Evolutionary conservation across 2,329 filamentous ascomycete species (phyloP), one percentile per base, ranked within the genome.

Genomic region (Trichoderma gracile): DNA sequence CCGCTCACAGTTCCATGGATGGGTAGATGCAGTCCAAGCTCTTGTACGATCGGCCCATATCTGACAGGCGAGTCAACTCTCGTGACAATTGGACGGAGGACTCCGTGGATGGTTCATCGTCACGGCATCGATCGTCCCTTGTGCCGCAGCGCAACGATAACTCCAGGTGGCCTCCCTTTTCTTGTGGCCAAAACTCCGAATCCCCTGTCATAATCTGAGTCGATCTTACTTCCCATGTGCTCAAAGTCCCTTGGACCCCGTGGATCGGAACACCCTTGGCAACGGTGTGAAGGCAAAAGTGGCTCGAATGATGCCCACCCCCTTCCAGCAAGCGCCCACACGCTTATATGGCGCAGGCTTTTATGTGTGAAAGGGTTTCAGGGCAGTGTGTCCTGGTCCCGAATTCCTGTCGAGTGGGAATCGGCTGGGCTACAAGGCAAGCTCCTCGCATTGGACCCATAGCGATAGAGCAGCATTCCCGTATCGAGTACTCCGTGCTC

Each of bases 191-290:
- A 53, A 61, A 61, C 25, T 42, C 58, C 58, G 58, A 61, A 61
- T 57, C 52, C 61, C 61, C 61, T 43, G 53, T 60, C 55, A 45
- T 49, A 60, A 67, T 68, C 67, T 68, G 64, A 64, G 64, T 67
- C 66, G 64, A 68, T 68, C 67, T 67, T 53, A 66, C 66, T 67
- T 67, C 54, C 58, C 66, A 67, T 68, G 65, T 67, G 67, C 59
- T 50, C 54, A 58, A 52, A 46, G 23, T 27, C 56, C 30, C 49
- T 42, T 60, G 38, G 43, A n/a, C 40, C 62, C 57, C 57, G 33
- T 27, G 21, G 46, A 61, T 61, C 58, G 58, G 58, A 21, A 38
- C 46, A 21, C 40, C 49, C 27, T 53, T 55, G 19, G 38, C 25
- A 45, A 15, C 38, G 58, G 47, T 15, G 58, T 53, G 40, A 33